Conservation (phyloP, 176 grass and related monocot species). For the Thinopyrum elongatum region DNA sequence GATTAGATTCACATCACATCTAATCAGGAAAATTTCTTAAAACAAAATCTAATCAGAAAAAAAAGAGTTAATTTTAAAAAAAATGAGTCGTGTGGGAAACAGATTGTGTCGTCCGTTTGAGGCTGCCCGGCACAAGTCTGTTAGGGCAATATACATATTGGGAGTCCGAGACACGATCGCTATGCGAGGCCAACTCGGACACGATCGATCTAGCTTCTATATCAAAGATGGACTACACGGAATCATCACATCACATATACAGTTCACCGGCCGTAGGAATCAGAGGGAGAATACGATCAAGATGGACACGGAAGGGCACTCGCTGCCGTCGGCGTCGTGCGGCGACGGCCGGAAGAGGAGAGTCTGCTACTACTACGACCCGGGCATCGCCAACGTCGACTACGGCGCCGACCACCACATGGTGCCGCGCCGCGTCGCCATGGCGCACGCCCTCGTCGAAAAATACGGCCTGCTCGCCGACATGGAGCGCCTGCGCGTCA, state of each 20-base stretch:
- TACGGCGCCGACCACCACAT: conserved; percentile 60
- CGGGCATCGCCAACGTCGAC: conserved; percentile 48
- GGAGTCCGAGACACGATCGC: background rate
- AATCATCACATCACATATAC: background rate
- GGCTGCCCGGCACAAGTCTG: too few species aligned
- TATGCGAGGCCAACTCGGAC: background rate
- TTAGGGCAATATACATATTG: background rate
- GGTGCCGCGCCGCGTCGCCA: conserved; percentile 62
- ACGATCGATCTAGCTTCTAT: background rate
- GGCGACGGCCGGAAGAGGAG: conserved; percentile 50
- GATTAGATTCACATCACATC: too few species aligned
- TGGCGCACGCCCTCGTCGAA: conserved; percentile 55
- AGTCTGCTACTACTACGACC: conserved; percentile 83
- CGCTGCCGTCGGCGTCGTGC: conserved; percentile 45
- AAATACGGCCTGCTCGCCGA: conserved; percentile 41
- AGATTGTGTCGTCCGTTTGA: too few species aligned
- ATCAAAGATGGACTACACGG: background rate
- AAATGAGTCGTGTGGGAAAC: too few species aligned
- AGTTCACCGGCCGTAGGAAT: background rate
- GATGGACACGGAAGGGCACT: conserved; percentile 41
- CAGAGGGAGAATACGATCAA: background rate
- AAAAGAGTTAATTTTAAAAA: too few species aligned
- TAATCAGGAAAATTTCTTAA: too few species aligned
- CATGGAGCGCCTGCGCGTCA: conserved; percentile 33
- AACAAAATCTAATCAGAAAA: too few species aligned